These are phyloP conservation scores for Trichoderma afroharzianum DNA, from an alignment of 2,329 filamentous ascomycete species.

Conservation along the genomic window DNA sequence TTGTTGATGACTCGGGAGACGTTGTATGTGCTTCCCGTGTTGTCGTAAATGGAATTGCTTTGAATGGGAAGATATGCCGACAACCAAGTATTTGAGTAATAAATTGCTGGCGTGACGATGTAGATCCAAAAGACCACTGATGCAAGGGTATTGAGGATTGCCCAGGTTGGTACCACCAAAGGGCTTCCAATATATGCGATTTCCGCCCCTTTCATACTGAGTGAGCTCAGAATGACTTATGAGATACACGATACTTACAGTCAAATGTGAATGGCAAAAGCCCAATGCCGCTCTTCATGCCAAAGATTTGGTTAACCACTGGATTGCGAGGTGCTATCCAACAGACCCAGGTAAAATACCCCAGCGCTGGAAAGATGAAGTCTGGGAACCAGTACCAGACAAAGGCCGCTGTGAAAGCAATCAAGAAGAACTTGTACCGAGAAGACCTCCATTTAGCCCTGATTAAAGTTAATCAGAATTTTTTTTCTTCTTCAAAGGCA, in stretches of 20 bases:
- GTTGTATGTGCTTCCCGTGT: conserved; percentile 47
- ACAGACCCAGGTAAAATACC: conserved; percentile 45
- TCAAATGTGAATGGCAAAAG: conserved; percentile 42
- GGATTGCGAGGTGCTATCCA: conserved; percentile 47
- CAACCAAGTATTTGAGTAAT: conserved; percentile 48
- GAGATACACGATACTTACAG: conserved; percentile 24
- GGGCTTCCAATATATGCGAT: conserved; percentile 41
- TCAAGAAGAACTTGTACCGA: conserved; percentile 44
- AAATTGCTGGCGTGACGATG: conserved; percentile 42
- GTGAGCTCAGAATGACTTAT: neutral
- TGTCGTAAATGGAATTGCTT: conserved; percentile 52
- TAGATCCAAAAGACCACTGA: conserved; percentile 47
- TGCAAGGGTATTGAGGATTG: conserved; percentile 45
- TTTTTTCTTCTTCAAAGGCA: neutral
- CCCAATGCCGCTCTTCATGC: conserved; percentile 41
- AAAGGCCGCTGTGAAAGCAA: conserved; percentile 35
- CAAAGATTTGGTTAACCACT: conserved; percentile 46
- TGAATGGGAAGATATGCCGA: conserved; percentile 51
- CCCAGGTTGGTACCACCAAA: conserved; percentile 40
- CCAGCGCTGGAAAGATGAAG: conserved; percentile 42
- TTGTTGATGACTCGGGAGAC: conserved; percentile 45
- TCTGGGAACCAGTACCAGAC: conserved; percentile 51
- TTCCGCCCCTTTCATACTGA: conserved; percentile 21
- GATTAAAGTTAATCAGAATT: too few relatives aligned
- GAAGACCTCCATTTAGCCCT: conserved; percentile 33